Conservation (phyloP, 1,284 basidiomycete species). For the Trametes hirsuta region DNA sequence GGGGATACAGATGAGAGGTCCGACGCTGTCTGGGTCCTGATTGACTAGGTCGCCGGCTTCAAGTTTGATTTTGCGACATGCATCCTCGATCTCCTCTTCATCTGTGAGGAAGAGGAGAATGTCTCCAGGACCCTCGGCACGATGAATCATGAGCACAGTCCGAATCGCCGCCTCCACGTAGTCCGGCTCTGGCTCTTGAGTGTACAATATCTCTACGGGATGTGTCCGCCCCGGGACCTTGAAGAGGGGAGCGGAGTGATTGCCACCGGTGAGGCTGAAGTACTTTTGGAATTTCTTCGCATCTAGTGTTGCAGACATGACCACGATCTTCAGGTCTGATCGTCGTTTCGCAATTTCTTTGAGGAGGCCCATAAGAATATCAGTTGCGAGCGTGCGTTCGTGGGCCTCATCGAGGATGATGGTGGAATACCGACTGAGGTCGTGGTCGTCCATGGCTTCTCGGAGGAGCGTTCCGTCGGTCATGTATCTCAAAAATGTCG, state of each 20-base stretch:
- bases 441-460: conserved; percentile 97
- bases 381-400: conserved; percentile 96
- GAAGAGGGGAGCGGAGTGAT: conserved; percentile 78
- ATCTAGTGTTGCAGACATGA: conserved; percentile 99
- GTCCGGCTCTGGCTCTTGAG: conserved; percentile 94
- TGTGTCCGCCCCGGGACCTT: conserved; percentile 97
- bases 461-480: conserved; percentile 98
- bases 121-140: conserved; percentile 94
- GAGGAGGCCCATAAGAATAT: conserved; percentile 96
- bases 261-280: conserved; percentile 67
- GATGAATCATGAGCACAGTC: conserved; percentile 97
- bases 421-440: conserved; percentile 89
- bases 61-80: conserved; percentile 90
- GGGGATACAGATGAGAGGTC: conserved; percentile 72
- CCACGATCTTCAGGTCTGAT: conserved; percentile 92
- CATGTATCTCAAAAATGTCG: conserved; percentile 98
- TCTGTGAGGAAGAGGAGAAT: conserved; percentile 95
- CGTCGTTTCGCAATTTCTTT: conserved; percentile 81
- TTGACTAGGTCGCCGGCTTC: conserved; percentile 84
- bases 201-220: conserved; percentile 96
- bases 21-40: conserved; percentile 76
- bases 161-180: conserved; percentile 98
- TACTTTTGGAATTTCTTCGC: conserved; percentile 97
- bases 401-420: conserved; percentile 99
- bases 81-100: conserved; percentile 98